Evolutionary conservation across 441 rosid genomes (phyloP).

Genomic region (Omphalea diandra): DNA sequence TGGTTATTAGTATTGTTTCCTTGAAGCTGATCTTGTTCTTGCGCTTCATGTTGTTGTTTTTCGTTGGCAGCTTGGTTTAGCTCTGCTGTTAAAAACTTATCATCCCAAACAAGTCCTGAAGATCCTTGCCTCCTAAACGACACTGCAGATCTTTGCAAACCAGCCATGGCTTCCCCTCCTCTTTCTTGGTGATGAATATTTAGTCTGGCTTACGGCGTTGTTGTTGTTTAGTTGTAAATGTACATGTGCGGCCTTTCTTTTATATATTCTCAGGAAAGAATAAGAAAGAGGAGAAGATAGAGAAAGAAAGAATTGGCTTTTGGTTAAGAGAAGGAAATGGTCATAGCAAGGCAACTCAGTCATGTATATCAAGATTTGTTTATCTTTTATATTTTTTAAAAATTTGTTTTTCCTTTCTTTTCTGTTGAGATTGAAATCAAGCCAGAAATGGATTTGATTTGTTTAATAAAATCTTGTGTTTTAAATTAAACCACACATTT

Average conservation of each 20-base stretch:
- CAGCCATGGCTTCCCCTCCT: slow-evolving; percentile 41
- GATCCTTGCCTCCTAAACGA: slow-evolving; percentile 70
- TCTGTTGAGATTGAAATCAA: not conserved
- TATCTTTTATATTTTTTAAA: too few species aligned
- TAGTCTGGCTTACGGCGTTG: too few species aligned
- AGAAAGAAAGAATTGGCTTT: not conserved
- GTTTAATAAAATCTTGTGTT: too few species aligned
- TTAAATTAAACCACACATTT: too few species aligned
- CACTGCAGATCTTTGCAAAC: slow-evolving; percentile 62
- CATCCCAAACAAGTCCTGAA: slow-evolving; percentile 72
- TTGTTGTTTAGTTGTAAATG: not conserved
- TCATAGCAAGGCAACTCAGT: slow-evolving; percentile 16
- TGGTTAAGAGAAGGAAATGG: not conserved
- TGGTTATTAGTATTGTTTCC: too few species aligned
- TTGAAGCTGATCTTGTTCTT: slow-evolving; percentile 22
- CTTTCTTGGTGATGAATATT: not conserved
- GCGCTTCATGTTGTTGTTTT: slow-evolving; percentile 19
- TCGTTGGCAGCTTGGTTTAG: slow-evolving; percentile 30
- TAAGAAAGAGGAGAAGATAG: too few species aligned
- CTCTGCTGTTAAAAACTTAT: slow-evolving; percentile 54
- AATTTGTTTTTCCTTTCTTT: not conserved
- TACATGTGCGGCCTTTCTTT: not conserved
- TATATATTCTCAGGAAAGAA: not conserved
- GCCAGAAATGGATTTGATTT: not conserved
- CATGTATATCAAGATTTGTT: slow-evolving; percentile 6